These are phyloP conservation scores for Scutellaria minor DNA, from an alignment of 257 asterid species.

Conservation along the genomic window DNA sequence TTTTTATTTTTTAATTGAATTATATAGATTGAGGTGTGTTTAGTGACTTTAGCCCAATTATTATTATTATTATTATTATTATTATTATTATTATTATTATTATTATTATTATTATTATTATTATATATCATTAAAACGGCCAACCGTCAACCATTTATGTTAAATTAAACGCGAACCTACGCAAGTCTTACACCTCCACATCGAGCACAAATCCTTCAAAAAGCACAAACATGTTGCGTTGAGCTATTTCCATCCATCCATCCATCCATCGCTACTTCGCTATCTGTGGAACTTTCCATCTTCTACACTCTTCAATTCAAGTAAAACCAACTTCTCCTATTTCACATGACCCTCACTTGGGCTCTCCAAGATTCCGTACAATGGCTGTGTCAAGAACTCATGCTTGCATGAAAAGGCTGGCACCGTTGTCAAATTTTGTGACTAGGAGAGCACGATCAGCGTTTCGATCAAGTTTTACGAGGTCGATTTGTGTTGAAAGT, in stretches of 20 bases:
- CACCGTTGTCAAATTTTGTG: conserved; percentile 29
- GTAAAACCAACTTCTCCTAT: background rate
- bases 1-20: too few species aligned
- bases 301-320: background rate
- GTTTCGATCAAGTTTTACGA: conserved; percentile 39
- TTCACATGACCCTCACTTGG: conserved; percentile 32
- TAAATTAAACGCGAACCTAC: background rate
- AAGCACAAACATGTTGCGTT: conserved; percentile 22
- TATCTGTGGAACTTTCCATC: background rate
- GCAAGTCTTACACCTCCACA: background rate
- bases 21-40: too few species aligned
- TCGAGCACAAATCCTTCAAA: background rate
- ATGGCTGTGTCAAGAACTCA: conserved; percentile 41
- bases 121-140: too few species aligned
- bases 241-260: conserved; percentile 37
- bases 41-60: too few species aligned
- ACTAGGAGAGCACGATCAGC: conserved; percentile 26
- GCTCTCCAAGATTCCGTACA: conserved; percentile 17
- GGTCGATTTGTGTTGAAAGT: conserved; percentile 48
- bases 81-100: too few species aligned
- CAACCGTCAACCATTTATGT: too few species aligned
- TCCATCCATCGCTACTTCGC: background rate
- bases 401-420: conserved; percentile 45
- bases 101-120: too few species aligned
- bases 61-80: too few species aligned